Conservation (phyloP, 305 asterid species). For the Solanum hybrid region DNA sequence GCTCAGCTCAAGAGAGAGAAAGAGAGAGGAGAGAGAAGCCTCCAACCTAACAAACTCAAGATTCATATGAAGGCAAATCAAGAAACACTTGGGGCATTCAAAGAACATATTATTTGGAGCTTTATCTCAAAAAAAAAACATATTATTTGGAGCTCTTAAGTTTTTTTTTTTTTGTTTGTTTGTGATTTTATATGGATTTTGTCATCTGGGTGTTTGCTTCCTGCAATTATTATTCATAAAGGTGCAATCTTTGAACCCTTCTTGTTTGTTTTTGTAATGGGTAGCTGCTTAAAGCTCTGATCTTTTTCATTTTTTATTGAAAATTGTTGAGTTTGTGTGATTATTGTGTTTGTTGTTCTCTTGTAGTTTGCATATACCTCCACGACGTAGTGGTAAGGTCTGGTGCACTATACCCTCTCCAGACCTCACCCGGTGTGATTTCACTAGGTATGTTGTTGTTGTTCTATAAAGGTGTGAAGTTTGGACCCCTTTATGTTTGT, state of each 20-base stretch:
- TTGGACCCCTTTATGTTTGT: background rate
- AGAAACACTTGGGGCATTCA: background rate
- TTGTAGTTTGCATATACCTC: background rate
- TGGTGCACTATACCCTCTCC: fast-evolving
- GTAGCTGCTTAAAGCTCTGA: background rate
- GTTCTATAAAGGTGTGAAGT: background rate
- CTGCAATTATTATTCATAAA: background rate
- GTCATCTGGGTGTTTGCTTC: background rate
- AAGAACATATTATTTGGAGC: background rate
- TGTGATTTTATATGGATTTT: background rate
- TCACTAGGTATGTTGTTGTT: background rate
- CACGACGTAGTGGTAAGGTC: background rate
- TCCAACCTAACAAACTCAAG: background rate
- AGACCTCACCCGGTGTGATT: too few relatives aligned
- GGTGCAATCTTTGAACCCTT: conserved; percentile 1
- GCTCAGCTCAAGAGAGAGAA: background rate
- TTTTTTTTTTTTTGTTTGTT: background rate
- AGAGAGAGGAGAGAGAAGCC: background rate
- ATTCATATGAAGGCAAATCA: background rate
- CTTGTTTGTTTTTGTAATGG: background rate
- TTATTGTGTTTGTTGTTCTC: background rate
- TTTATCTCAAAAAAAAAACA: background rate
- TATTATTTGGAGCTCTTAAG: background rate
- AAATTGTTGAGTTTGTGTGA: background rate
- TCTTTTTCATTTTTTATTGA: background rate